Base-by-base conservation (phyloP, 805 yeast species). In the Saitoella complicata region DNA sequence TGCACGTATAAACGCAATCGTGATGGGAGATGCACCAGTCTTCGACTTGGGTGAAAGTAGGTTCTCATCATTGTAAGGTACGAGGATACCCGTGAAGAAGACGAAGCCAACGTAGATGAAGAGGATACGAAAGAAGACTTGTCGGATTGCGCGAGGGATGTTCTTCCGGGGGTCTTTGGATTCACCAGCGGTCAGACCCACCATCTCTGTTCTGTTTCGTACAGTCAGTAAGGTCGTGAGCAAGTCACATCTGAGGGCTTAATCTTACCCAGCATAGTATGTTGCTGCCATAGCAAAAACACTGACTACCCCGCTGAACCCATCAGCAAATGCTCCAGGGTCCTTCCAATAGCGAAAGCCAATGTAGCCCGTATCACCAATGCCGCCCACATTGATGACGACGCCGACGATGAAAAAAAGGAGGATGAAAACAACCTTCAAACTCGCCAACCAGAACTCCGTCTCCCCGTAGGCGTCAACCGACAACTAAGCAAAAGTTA, bases 11-110 rank as follows among this genome's bases (percentile, higher is more conserved):
- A 79, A 72, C 32, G 88, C 82, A 61, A 81, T 75, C 44, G 80
- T 88, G 53, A 80, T 80, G 10, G 91, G 88, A 10, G 87, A 80
- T 8, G 85, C 81, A 10, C 76, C 62, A 39, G 79, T 80, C 50
- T 72, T 70, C 74, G 66, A 70, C 40, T 70, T 58, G 32, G 71
- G 65, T 46, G 73, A 72, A 47, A 5, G 61, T 46, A 32, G 73
- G 55, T 46, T 75, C 62, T 51, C 72, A 46, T 71, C 71, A 45
- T 64, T 62, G 53, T 66, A 76, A 9, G 83, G 83, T 32, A 80
- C 85, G 50, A 80, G 63, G 51, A 79, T 73, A 39, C 81, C 76
- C 54, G 64, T 70, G 53, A 68, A 67, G 50, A 59, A 76, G 57
- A 58, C 70, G 51, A 72, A 64, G 11, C 65, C 58, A 56, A 80